Conservation (phyloP, 202 grass and related monocot species). For the Zoysia matrella region DNA sequence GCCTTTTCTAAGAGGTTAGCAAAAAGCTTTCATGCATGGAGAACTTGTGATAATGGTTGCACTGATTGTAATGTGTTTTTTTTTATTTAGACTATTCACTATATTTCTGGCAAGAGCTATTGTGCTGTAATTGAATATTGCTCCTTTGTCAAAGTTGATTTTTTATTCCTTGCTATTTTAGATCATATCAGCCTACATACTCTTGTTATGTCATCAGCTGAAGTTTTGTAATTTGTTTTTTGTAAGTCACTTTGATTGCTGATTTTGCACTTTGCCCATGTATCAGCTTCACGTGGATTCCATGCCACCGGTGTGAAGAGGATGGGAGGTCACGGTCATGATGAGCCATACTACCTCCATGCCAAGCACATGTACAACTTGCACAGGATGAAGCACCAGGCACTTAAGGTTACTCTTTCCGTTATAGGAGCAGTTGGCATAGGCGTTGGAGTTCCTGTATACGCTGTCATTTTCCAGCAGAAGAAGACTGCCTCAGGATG, state of each 20-base stretch:
- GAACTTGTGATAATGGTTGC: neutral
- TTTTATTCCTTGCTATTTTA: neutral
- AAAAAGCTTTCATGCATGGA: neutral
- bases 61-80: too few species aligned
- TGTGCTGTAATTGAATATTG: too few species aligned
- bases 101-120: too few species aligned
- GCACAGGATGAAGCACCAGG: slow-evolving; percentile 82
- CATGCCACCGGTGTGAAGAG: slow-evolving; percentile 87
- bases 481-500: slow-evolving; percentile 75
- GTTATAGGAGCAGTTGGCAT: slow-evolving; percentile 60
- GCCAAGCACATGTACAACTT: slow-evolving; percentile 99
- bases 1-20: neutral
- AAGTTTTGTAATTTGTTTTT: neutral
- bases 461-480: slow-evolving; percentile 80
- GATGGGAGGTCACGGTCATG: slow-evolving; percentile 72
- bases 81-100: too few species aligned
- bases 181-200: neutral
- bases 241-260: neutral
- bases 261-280: slow-evolving; percentile 6
- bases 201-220: neutral
- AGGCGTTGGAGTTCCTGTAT: slow-evolving; percentile 69
- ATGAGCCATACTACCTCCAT: slow-evolving; percentile 74
- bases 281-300: slow-evolving; percentile 65
- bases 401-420: slow-evolving; percentile 52
- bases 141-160: too few species aligned